Evolutionary conservation across 306 rosid genomes (phyloP).

Genomic region (Vigna radiata): DNA sequence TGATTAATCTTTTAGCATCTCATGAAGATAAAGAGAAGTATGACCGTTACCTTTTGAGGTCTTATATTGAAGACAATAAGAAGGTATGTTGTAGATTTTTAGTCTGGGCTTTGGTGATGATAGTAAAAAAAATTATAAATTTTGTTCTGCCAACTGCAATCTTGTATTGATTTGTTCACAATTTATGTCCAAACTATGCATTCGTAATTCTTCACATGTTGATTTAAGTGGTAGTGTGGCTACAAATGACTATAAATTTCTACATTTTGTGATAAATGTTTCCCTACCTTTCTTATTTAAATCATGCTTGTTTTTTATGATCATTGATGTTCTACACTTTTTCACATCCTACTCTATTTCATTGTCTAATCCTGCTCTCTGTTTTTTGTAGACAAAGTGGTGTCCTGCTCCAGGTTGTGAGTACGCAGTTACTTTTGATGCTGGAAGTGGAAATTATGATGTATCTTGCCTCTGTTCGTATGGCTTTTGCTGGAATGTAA

Average conservation of each 20-base stretch:
- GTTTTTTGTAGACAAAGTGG: constrained; percentile 74
- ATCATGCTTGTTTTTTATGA: background rate
- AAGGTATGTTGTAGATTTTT: constrained; percentile 49
- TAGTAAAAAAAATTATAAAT: constrained; percentile 16
- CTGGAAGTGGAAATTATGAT: constrained; percentile 63
- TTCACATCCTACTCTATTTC: constrained; percentile 12
- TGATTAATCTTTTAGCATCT: constrained; percentile 60
- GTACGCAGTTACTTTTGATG: constrained; percentile 68
- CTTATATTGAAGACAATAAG: constrained; percentile 77
- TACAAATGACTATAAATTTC: constrained; percentile 19
- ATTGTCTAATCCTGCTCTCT: constrained; percentile 22
- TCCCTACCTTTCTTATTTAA: background rate
- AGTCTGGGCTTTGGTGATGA: constrained; percentile 13
- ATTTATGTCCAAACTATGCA: background rate
- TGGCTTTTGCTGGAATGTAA: constrained; percentile 82
- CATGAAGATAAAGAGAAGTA: constrained; percentile 65
- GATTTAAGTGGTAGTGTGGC: constrained; percentile 15
- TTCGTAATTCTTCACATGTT: constrained; percentile 17
- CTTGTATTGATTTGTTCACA: background rate
- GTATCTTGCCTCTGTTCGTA: constrained; percentile 75
- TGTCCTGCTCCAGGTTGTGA: constrained; percentile 94
- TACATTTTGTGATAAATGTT: constrained; percentile 24
- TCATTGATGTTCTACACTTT: constrained; percentile 1
- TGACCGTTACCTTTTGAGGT: constrained; percentile 71
- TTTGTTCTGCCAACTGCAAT: constrained; percentile 5